Evolutionary conservation across 2,329 filamentous ascomycete genomes (phyloP), one percentile per base, ranked within the genome.

Genomic region (Pseudopithomyces chartarum): DNA sequence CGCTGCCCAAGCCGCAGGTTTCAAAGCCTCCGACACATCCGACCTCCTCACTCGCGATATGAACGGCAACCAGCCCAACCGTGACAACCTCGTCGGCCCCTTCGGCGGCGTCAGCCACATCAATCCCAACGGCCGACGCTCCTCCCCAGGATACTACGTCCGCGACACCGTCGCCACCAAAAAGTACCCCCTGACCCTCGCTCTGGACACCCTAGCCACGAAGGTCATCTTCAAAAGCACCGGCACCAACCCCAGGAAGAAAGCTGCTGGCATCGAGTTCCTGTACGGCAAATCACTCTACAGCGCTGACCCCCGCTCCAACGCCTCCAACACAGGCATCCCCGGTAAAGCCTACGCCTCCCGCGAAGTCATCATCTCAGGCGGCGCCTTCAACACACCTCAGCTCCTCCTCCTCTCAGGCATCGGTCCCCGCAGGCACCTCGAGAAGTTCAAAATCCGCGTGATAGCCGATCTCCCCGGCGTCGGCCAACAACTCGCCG

Each of bases 351-450:
- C 51, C 17, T 29, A 45, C 22, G 53, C 53, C 17, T 36, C 32
- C 5, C 55, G 56, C 22, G 62, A 65, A 50, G 63, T 66, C 32
- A 63, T 66, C 34, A 51, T 66, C 23, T 60, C 63, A 3, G 60
- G 47, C 3, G 86, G 86, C 4, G 80, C 84, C 1, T 87, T 84
- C 70, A 85, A 88, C 71, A 81, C 81, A 1, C 85, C 85, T 2
- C 86, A 89, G 71, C 69, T 89, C 4, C 81, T 89, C 6, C 84
- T 86, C 73, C 80, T 88, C 1, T 84, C 80, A 50, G 87, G 87
- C 6, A 80, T 89, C 32, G 86, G 87, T 0, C 84, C 85, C 0
- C 64, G 71, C 3, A 64, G 73, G 0, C 80, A 85, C 57, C 80
- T 89, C 6, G 57, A 78, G n/a, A 75, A 76, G 45, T 80, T 83